A percentile compares a stretch with the other conserved stretches of the same genome.
Evolutionary conservation across 1,139 yeast genomes (phyloP).

Genomic region (Diutina pseudorugosa): DNA sequence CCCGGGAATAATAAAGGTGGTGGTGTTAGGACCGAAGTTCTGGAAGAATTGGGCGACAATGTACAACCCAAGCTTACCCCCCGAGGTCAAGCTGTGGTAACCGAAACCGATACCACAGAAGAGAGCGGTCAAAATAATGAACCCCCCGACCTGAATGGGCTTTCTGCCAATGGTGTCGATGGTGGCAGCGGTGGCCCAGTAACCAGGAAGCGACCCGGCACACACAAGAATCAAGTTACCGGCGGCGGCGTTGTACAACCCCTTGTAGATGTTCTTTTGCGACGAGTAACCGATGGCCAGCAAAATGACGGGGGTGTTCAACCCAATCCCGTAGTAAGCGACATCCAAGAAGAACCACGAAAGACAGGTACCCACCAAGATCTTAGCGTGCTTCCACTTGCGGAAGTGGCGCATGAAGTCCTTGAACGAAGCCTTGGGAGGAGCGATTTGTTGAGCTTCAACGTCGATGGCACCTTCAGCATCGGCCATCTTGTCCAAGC

Average conservation of each 20-base stretch:
- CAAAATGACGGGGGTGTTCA: slow-evolving; percentile 70
- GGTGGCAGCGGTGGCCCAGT: slow-evolving; percentile 72
- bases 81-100: slow-evolving; percentile 41
- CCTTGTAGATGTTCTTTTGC: slow-evolving; percentile 45
- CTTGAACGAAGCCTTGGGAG: slow-evolving; percentile 45
- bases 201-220: slow-evolving; percentile 90
- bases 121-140: slow-evolving; percentile 51
- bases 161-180: slow-evolving; percentile 74
- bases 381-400: slow-evolving; percentile 82
- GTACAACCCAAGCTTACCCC: slow-evolving; percentile 61
- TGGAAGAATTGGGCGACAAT: slow-evolving; percentile 74
- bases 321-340: slow-evolving; percentile 84
- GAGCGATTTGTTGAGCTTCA: slow-evolving; percentile 30
- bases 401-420: slow-evolving; percentile 65
- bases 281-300: slow-evolving; percentile 66
- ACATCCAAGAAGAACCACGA: slow-evolving; percentile 95
- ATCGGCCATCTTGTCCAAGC: slow-evolving; percentile 45
- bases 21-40: slow-evolving; percentile 91
- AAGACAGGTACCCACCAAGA: slow-evolving; percentile 87
- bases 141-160: slow-evolving; percentile 66
- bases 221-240: slow-evolving; percentile 83
- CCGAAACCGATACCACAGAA: slow-evolving; percentile 73
- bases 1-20: slow-evolving; percentile 93
- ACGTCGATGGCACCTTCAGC: slow-evolving; percentile 40
- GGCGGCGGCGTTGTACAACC: slow-evolving; percentile 66